Percentiles rank a stretch among this genome's conserved stretches.
Evolutionary conservation across 2,329 filamentous ascomycete species (phyloP).

Genomic region (Hymenotorrendiella dingleyae): DNA sequence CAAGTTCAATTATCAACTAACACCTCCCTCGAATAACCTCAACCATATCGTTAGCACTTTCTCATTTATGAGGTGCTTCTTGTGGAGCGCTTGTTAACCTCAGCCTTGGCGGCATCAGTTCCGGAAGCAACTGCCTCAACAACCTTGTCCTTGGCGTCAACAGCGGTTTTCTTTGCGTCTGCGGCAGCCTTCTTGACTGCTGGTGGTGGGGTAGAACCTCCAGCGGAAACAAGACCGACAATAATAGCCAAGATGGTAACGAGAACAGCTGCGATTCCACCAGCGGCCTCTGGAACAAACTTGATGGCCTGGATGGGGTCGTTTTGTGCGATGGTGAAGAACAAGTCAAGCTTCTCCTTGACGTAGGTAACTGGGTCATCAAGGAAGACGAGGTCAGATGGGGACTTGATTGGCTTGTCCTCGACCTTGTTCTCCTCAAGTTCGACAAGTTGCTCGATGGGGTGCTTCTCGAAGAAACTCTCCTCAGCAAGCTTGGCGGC

Average conservation of each 20-base stretch:
- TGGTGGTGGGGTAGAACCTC: slow-evolving; percentile 60
- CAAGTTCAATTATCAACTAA: slow-evolving; percentile 12
- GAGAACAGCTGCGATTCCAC: slow-evolving; percentile 65
- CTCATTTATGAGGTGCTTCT: slow-evolving; percentile 26
- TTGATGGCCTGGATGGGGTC: slow-evolving; percentile 79
- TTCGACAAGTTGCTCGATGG: slow-evolving; percentile 74
- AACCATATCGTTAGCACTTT: too few species aligned
- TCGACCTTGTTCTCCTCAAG: slow-evolving; percentile 68
- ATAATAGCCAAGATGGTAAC: slow-evolving; percentile 67
- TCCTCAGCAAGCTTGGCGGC: slow-evolving; percentile 83
- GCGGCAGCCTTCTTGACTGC: slow-evolving; percentile 67
- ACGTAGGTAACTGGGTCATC: slow-evolving; percentile 85
- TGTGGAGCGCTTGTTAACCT: slow-evolving; percentile 28
- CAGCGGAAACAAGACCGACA: slow-evolving; percentile 57
- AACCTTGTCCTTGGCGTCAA: slow-evolving; percentile 71
- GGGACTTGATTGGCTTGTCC: slow-evolving; percentile 57
- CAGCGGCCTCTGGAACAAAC: slow-evolving; percentile 87
- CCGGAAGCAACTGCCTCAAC: slow-evolving; percentile 52
- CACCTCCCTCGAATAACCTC: too few species aligned
- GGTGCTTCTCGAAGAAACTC: slow-evolving; percentile 84
- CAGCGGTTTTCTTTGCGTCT: slow-evolving; percentile 63
- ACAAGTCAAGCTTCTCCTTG: slow-evolving; percentile 89
- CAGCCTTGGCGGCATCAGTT: slow-evolving; percentile 67
- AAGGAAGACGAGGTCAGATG: slow-evolving; percentile 75
- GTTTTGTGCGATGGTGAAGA: slow-evolving; percentile 73